Base-by-base conservation (phyloP, 495 filamentous ascomycete genomes). In the Pyrenula aspistea region DNA sequence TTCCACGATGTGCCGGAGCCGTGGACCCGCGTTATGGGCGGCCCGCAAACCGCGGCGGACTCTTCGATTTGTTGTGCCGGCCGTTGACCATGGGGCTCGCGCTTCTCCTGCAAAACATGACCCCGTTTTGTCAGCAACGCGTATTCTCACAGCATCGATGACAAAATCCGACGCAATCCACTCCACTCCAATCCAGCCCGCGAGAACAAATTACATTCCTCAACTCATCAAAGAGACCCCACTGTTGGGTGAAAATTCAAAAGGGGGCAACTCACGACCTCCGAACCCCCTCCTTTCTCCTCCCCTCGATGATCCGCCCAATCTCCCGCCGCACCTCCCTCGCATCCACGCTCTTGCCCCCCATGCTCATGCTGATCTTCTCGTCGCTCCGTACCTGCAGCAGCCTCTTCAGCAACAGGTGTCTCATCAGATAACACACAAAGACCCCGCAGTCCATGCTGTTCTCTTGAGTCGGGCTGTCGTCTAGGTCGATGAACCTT, bases 361-460 rank as follows among this genome's bases (percentile, higher is more conserved):
- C 83, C 76, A 99, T 85, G 59, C 84, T 90, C 91, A 97, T 96
- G 60, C 82, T 89, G n/a, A 96, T 82, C 68, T 93, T 93, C 65
- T 89, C 80, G 54, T 78, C 79, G 1, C 83, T 79, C 61, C 87
- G 84, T 2, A 86, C 88, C 50, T 73, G 77, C 49, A 99, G 71
- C n/a, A 99, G 71, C 51, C 87, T 77, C 68, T 87, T 89, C 36
- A 96, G 68, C 20, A 98, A 80, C 15, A 99, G 70, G 68, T 95
- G 82, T 47, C 87, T 79, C 91, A 97, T 99, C 56, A 86, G 78
- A 61, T 96, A 79, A 67, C 94, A 97, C 1, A 99, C 94, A 67
- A 89, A 96, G 0, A 99, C 90, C 12, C 94, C 94, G 65, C 94
- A 99, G 71, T 97, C 94, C 59, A 78, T 88, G 55, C 85, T 81